phyloP scores from a whole-genome alignment of 2,329 filamentous ascomycete genomes.

The Lachnellula arida region DNA sequence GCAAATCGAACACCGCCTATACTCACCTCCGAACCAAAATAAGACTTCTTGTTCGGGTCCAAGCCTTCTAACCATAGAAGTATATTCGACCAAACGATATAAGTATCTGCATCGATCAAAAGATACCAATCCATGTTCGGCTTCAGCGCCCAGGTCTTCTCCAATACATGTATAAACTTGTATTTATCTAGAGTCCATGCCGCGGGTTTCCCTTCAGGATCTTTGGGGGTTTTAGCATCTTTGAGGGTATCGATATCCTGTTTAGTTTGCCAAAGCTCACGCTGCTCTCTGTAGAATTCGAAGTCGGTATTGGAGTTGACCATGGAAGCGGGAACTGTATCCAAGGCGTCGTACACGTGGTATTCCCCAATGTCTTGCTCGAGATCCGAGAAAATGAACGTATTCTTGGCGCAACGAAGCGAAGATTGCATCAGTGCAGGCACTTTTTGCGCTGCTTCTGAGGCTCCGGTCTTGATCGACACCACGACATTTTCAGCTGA shows the following conservation, averaged over 20 bases:
- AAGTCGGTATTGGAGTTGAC: constrained; percentile 46
- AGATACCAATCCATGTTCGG: constrained; percentile 55
- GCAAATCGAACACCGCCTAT: constrained; percentile 43
- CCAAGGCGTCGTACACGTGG: constrained; percentile 42
- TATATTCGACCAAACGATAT: constrained; percentile 49
- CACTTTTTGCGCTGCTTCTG: constrained; percentile 47
- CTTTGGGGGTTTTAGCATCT: constrained; percentile 12
- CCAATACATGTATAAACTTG: constrained; percentile 55
- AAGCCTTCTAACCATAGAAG: constrained; percentile 24
- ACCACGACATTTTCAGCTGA: constrained; percentile 1
- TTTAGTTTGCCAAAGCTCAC: constrained; percentile 40
- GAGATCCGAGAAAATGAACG: constrained; percentile 54
- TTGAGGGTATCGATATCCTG: constrained; percentile 38
- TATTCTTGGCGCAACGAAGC: constrained; percentile 42
- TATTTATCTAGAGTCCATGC: constrained; percentile 57
- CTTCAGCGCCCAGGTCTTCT: constrained; percentile 47
- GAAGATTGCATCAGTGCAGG: constrained; percentile 50
- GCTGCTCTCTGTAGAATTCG: constrained; percentile 37
- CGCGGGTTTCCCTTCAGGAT: constrained; percentile 32
- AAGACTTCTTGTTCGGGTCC: constrained; percentile 36
- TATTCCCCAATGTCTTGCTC: constrained; percentile 42
- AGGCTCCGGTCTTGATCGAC: constrained; percentile 52
- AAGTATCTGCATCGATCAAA: constrained; percentile 55
- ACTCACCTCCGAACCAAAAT: constrained; percentile 48
- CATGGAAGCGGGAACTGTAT: constrained; percentile 37